Conservation (phyloP, 768 basidiomycete species). For the Pulveroboletus sp. region DNA sequence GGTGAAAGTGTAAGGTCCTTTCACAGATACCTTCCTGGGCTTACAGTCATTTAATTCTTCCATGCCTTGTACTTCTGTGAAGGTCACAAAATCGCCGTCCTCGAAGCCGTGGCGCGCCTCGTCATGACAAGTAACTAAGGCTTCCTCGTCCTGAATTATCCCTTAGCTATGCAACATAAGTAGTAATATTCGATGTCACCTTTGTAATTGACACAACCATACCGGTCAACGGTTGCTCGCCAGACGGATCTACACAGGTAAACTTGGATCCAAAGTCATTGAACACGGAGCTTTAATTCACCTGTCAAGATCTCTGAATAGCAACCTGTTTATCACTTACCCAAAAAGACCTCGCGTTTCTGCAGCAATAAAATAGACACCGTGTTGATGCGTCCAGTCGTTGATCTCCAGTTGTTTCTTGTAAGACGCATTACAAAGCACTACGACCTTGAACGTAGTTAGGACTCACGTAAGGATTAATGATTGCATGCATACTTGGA, state of each 20-base stretch:
- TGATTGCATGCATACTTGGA: slow-evolving; percentile 59
- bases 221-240: slow-evolving; percentile 87
- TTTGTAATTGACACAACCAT: slow-evolving; percentile 96
- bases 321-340: slow-evolving; percentile 38
- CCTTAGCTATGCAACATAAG: background rate
- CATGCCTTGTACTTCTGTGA: slow-evolving; percentile 95
- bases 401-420: slow-evolving; percentile 91
- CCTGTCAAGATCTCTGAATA: slow-evolving; percentile 2
- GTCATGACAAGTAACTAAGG: slow-evolving; percentile 93
- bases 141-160: slow-evolving; percentile 64
- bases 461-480: slow-evolving; percentile 3
- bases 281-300: slow-evolving; percentile 69
- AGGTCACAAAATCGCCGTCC: slow-evolving; percentile 97
- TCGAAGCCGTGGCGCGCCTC: slow-evolving; percentile 98
- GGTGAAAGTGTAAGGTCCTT: slow-evolving; percentile 95
- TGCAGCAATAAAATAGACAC: slow-evolving; percentile 86
- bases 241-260: slow-evolving; percentile 96
- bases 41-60: slow-evolving; percentile 84
- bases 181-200: slow-evolving; percentile 36
- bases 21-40: slow-evolving; percentile 87
- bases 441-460: slow-evolving; percentile 66
- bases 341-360: slow-evolving; percentile 94
- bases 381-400: slow-evolving; percentile 88
- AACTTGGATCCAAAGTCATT: slow-evolving; percentile 96
- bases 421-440: slow-evolving; percentile 73